These are phyloP conservation scores for Trypanosoma vivax DNA, from an alignment of 208 protist genomes.

Conservation along the genomic window DNA sequence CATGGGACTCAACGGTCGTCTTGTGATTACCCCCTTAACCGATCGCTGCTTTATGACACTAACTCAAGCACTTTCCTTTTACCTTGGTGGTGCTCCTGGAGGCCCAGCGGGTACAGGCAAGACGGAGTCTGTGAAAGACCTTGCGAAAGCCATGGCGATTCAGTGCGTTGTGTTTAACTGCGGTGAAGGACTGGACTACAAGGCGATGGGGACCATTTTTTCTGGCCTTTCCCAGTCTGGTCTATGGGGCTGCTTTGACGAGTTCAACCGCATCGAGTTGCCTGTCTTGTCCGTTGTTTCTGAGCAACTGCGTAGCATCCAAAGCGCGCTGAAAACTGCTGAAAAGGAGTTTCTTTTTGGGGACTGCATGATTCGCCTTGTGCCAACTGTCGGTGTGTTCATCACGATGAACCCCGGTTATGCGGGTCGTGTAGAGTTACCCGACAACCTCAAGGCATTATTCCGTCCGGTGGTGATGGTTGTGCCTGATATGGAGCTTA, in stretches of 20 bases:
- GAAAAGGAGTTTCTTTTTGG: conserved; percentile 91
- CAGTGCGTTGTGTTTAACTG: conserved; percentile 99
- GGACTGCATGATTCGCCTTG: conserved; percentile 81
- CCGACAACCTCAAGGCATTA: conserved; percentile 98
- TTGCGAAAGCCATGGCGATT: conserved; percentile 96
- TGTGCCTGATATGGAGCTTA: conserved; percentile 96
- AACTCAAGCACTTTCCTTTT: conserved; percentile 97
- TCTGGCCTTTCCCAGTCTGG: conserved; percentile 95
- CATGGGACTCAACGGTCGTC: conserved; percentile 98
- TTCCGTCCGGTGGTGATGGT: conserved; percentile 99
- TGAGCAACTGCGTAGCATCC: conserved; percentile 97
- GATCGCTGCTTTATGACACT: conserved; percentile 99
- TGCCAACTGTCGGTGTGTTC: conserved; percentile 95
- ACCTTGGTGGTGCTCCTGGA: conserved; percentile 93
- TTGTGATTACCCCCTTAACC: conserved; percentile 99
- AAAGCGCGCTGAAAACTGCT: conserved; percentile 85
- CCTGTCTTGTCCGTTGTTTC: conserved; percentile 98
- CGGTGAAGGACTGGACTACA: conserved; percentile 98
- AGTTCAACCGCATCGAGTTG: conserved; percentile 99
- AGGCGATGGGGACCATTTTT: conserved; percentile 98
- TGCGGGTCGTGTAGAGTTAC: conserved; percentile 97
- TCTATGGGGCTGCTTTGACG: conserved; percentile 99
- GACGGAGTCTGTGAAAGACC: conserved; percentile 98
- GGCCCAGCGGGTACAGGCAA: conserved; percentile 95
- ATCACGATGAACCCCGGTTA: conserved; percentile 99